phyloP scores from a whole-genome alignment of 78 protist species.

The Bodo saltans region DNA sequence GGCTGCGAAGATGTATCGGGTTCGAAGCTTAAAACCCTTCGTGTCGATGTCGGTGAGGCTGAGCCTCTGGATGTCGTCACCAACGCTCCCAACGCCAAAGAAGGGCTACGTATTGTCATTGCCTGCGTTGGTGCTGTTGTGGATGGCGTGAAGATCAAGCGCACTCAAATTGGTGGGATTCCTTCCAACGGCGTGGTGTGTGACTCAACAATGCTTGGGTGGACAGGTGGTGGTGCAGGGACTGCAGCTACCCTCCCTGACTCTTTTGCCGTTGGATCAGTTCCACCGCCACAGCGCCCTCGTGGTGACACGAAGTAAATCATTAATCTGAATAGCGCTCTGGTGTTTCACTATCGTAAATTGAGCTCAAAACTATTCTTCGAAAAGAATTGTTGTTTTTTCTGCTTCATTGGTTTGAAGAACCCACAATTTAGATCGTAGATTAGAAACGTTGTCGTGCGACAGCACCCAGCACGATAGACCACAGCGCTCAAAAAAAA shows the following conservation, averaged over 20 bases:
- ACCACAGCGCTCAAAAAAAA: no score
- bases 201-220: constrained; percentile 41
- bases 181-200: constrained; percentile 32
- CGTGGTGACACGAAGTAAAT: no score
- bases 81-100: constrained; percentile 27
- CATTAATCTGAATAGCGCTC: no score
- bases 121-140: constrained; percentile 18
- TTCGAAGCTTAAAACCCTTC: neutral
- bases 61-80: constrained; percentile 14
- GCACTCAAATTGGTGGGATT: constrained; percentile 15
- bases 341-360: no score
- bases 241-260: constrained; percentile 16
- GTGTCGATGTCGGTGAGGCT: constrained; percentile 12
- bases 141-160: neutral
- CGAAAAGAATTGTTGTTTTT: no score
- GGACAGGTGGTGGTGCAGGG: constrained; percentile 20
- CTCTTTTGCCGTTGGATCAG: neutral
- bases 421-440: no score
- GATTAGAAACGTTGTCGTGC: no score
- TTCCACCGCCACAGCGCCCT: constrained; percentile 18
- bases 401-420: no score
- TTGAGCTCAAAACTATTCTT: no score
- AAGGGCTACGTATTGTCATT: neutral
- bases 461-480: no score
- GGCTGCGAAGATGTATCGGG: constrained; percentile 11